Evolutionary conservation across 352 stramenopile genomes (phyloP), one percentile per base, ranked within the genome.

Genomic region (Pythium aristosporum): DNA sequence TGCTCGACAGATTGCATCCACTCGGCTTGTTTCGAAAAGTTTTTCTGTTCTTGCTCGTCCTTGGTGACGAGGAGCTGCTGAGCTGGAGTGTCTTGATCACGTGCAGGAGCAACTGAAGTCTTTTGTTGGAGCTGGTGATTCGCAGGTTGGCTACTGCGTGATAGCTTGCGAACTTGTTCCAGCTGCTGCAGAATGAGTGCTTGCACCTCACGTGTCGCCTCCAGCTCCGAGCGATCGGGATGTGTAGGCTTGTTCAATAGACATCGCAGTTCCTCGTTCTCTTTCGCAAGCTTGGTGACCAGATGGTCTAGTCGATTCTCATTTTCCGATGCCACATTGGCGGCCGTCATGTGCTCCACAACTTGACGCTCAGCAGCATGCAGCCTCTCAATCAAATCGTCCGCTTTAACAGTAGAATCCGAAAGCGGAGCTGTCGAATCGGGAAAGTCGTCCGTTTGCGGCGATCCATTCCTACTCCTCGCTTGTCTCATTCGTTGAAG

Each of bases 1-100:
- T 88, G 69, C 42, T 92, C 80, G 8, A 86, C 51, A 13, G 67
- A 32, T 32, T 55, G 48, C 47, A 73, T 71, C 76, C 76, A 89
- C 10, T 86, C 69, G n/a, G 56, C 25, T 54, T 84, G 78, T 28
- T 20, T 77, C 8, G 53, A 69, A 5, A 52, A 61, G 15, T 88
- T 61, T 6, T 69, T 73, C 13, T 59, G 49, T 48, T 85, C 70
- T 4, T 87, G 75, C 34, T 59, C 37, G 18, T 52, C 36, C 12
- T 68, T 73, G 20, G 64, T 47, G n/a, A 28, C 21, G 2, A 37
- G 34, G 16, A 55, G 30, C 15, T 20, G 47, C 42, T 64, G 36
- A 11, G 50, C 13, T 57, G 49, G 28, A 64, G 36, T 37, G 30
- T 56, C 43, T 21, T 28, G 56, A 36, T 47, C n/a, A 0, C 18